phyloP scores from a whole-genome alignment of 495 filamentous ascomycete species.

The Hypoxylon lenormandii region DNA sequence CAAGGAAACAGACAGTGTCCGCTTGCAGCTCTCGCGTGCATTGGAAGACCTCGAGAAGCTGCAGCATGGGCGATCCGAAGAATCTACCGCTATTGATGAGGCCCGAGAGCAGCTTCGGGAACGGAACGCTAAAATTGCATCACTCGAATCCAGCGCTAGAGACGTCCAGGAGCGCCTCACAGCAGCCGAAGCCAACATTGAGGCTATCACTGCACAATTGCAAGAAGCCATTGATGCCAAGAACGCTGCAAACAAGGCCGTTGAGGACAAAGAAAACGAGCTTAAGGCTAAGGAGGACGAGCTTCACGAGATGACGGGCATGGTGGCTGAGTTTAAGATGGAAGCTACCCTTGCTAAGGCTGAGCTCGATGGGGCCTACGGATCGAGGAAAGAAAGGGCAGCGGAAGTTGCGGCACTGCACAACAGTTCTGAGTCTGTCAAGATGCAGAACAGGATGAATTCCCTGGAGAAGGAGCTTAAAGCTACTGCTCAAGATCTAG shows the following conservation, averaged over 20 bases:
- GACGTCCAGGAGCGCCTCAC: slow-evolving; percentile 56
- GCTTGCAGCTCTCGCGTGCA: slow-evolving; percentile 61
- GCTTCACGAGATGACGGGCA: slow-evolving; percentile 78
- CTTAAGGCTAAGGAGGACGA: slow-evolving; percentile 71
- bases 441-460: slow-evolving; percentile 70
- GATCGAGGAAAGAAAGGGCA: slow-evolving; percentile 78
- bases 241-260: slow-evolving; percentile 48
- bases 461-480: slow-evolving; percentile 81
- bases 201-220: slow-evolving; percentile 52
- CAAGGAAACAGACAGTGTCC: slow-evolving; percentile 60
- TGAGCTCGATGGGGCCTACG: slow-evolving; percentile 94
- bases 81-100: slow-evolving; percentile 53
- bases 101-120: slow-evolving; percentile 64
- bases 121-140: slow-evolving; percentile 61
- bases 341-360: slow-evolving; percentile 92
- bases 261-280: slow-evolving; percentile 57
- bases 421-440: slow-evolving; percentile 73
- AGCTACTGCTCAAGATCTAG: slow-evolving; percentile 85
- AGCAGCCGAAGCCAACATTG: slow-evolving; percentile 52
- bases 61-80: slow-evolving; percentile 53
- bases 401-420: slow-evolving; percentile 77
- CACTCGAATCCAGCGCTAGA: slow-evolving; percentile 58
- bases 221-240: slow-evolving; percentile 53
- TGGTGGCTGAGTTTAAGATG: slow-evolving; percentile 86
- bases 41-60: slow-evolving; percentile 66